Percentiles rank a stretch among this genome's conserved stretches.
phyloP scores from a whole-genome alignment of 495 filamentous ascomycete genomes.

The Jackrogersella multiformis region DNA sequence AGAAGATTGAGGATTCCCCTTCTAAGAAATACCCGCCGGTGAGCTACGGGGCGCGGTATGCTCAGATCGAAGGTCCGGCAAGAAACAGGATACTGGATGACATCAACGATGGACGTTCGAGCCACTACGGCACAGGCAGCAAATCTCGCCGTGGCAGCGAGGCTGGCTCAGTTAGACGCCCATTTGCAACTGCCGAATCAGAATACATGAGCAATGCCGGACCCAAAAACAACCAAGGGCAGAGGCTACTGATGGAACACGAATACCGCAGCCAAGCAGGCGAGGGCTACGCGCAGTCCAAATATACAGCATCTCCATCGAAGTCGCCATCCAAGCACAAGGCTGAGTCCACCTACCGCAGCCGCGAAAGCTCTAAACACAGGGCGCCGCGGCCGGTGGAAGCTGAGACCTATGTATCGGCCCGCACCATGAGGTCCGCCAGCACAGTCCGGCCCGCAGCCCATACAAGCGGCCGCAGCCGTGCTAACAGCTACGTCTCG shows the following conservation, averaged over 20 bases:
- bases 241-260: conserved; percentile 32
- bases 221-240: conserved; percentile 9
- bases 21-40: conserved; percentile 42
- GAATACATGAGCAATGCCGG: conserved; percentile 35
- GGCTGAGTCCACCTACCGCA: conserved; percentile 14
- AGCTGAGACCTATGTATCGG: conserved; percentile 50
- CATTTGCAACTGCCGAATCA: conserved; percentile 44
- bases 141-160: conserved; percentile 49
- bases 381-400: conserved; percentile 27
- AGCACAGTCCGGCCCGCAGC: conserved; percentile 45
- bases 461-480: conserved; percentile 13
- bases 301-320: conserved; percentile 1
- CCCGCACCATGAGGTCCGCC: conserved; percentile 47
- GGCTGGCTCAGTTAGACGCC: conserved; percentile 40
- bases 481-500: conserved; percentile 42
- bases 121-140: conserved; percentile 38
- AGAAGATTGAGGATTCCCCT: conserved; percentile 49
- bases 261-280: conserved; percentile 48
- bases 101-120: conserved; percentile 50
- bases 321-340: conserved; percentile 8
- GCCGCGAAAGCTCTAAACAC: conserved; percentile 2
- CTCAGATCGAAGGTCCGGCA: conserved; percentile 39
- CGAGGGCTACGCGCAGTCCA: conserved; percentile 22
- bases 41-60: conserved; percentile 53
- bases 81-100: conserved; percentile 55